Percentiles rank a stretch among this genome's conserved stretches.
Evolutionary conservation across 129 eudicot species (phyloP).

Genomic region (Flaveria brownii): DNA sequence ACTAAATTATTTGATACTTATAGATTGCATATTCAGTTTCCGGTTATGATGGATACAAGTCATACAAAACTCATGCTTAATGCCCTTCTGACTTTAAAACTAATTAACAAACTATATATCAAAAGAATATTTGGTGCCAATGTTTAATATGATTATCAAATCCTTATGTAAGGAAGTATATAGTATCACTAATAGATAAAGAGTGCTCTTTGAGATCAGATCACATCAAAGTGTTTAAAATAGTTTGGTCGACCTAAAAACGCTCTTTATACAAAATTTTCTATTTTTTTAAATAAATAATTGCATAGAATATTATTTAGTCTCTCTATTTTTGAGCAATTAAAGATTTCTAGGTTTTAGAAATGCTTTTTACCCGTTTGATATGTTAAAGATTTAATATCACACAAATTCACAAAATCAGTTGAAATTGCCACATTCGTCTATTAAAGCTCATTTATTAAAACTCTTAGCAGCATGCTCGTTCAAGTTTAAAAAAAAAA

Average conservation of each 20-base stretch:
- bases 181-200: too few relatives aligned
- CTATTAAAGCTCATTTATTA: too few relatives aligned
- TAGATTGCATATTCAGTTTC: too few relatives aligned
- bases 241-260: neutral
- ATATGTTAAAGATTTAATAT: too few relatives aligned
- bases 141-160: neutral
- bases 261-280: neutral
- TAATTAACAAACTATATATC: neutral
- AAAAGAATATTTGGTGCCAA: too few relatives aligned
- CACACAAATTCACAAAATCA: too few relatives aligned
- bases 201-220: neutral
- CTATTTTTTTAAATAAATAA: neutral
- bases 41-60: slow-evolving; percentile 22
- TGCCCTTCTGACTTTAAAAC: neutral
- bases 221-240: neutral
- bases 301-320: neutral
- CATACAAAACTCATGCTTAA: slow-evolving; percentile 24
- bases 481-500: too few relatives aligned
- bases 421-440: too few relatives aligned
- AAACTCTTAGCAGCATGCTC: too few relatives aligned
- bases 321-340: neutral
- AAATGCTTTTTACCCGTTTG: too few relatives aligned
- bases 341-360: too few relatives aligned
- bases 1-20: too few relatives aligned
- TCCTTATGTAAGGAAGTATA: neutral